Evolutionary conservation across 768 basidiomycete genomes (phyloP), one percentile per base, ranked within the genome.

Genomic region (Leccinellum luteum): DNA sequence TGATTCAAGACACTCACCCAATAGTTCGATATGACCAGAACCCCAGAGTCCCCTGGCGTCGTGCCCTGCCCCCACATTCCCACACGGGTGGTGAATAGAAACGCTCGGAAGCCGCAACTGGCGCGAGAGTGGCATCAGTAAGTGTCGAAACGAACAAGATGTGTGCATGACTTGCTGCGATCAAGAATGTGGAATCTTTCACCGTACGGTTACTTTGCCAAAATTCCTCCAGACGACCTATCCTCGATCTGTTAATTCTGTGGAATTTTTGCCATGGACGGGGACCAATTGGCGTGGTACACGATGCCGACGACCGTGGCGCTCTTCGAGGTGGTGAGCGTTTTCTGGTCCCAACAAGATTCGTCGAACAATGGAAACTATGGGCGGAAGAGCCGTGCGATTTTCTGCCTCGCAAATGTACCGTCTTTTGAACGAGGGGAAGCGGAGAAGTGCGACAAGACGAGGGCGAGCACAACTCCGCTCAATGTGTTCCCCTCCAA

Each of bases 1-100:
- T 69, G 68, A 69, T 61, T 48, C 68, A 70, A 72, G 65, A 65
- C 69, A 69, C 69, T 69, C 69, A 65, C 70, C 27, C 50, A 35
- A 53, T 51, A 45, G 60, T 60, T 17, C 67, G 59, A 65, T 56
- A 50, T 45, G 59, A 49, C 57, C 44, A 25, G 35, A 54, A 15
- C 44, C 41, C 34, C 6, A 31, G 30, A 31, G 10, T 31, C 30
- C 30, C 10, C 6, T 52, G 62, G 51, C n/a, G 56, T 43, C 51
- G 23, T 56, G 35, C 57, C 17, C 38, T 56, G 59, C 52, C 45
- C 48, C 45, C 44, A 44, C 49, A 27, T 28, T 38, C 47, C 30
- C 55, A n/a, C 55, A 19, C 23, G 48, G 44, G 30, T 44, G 67
- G 56, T 59, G 50, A 55, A 54, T 32, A 57, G 54, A 62, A n/a